A percentile compares a stretch with the other conserved stretches of the same genome.
phyloP scores from a whole-genome alignment of 495 filamentous ascomycete genomes.

The Penicillium waksmanii region DNA sequence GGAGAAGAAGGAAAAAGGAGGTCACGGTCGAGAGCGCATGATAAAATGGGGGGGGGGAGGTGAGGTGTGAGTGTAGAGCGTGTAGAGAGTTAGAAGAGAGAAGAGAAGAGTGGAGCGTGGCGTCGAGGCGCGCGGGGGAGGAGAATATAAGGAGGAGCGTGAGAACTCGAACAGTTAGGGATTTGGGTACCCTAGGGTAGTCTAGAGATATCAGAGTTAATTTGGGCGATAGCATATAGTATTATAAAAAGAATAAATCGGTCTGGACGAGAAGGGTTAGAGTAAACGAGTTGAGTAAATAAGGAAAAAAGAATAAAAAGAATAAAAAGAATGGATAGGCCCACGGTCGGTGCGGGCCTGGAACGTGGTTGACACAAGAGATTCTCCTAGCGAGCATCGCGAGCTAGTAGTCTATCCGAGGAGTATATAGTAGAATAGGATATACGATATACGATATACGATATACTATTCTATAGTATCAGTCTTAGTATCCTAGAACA shows the following conservation, averaged over 20 bases:
- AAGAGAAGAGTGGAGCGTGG: slow-evolving; percentile 1
- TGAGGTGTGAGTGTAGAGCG: slow-evolving; percentile 1
- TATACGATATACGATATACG: background rate
- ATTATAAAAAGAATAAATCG: background rate
- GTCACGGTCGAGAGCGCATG: too few species aligned
- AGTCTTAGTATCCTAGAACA: too few species aligned
- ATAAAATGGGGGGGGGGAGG: slow-evolving; percentile 5
- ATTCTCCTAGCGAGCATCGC: background rate
- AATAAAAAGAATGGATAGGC: background rate
- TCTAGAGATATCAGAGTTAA: slow-evolving; percentile 1
- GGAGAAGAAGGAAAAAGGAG: too few species aligned
- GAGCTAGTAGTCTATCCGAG: too few species aligned
- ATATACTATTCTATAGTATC: too few species aligned
- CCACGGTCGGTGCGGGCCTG: slow-evolving; percentile 4
- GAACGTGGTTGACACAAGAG: slow-evolving; percentile 6
- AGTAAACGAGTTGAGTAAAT: background rate
- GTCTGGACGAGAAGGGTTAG: background rate
- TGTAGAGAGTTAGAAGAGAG: slow-evolving; percentile 1
- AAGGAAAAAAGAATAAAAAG: background rate
- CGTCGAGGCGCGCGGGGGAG: background rate
- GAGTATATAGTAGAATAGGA: background rate
- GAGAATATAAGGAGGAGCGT: slow-evolving; percentile 14
- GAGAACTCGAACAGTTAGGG: slow-evolving; percentile 12
- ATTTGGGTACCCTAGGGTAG: too few species aligned
- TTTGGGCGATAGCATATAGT: background rate